Conservation (phyloP, 306 rosid genomes). For the Cucumis sativus region DNA sequence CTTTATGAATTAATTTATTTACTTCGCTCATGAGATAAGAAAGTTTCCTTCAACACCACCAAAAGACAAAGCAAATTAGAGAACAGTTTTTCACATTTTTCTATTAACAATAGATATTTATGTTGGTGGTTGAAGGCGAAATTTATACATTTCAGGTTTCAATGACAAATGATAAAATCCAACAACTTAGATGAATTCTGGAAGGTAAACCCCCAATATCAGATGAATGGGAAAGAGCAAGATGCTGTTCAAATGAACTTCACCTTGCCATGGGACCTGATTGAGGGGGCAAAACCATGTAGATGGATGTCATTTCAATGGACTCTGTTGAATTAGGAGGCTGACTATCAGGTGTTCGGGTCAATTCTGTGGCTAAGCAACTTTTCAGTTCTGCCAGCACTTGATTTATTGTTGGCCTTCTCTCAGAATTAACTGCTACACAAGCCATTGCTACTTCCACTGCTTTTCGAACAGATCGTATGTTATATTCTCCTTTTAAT, state of each 20-base stretch:
- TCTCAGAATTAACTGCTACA: not conserved
- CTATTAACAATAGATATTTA: not conserved
- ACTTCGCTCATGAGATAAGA: not conserved
- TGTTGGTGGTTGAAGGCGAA: not conserved
- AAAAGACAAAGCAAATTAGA: not conserved
- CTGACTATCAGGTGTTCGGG: not conserved
- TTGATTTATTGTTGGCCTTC: slow-evolving; percentile 19
- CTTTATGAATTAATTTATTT: not conserved
- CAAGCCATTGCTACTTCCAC: slow-evolving; percentile 21
- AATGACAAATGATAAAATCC: not conserved
- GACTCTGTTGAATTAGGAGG: not conserved
- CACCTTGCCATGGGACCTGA: slow-evolving; percentile 1
- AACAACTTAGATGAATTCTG: not conserved
- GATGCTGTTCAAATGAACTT: not conserved
- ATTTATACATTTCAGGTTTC: not conserved
- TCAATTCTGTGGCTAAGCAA: slow-evolving; percentile 14
- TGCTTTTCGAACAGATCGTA: slow-evolving; percentile 15
- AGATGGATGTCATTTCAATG: not conserved
- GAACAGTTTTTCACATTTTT: not conserved
- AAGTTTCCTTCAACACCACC: not conserved
- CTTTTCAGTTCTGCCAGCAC: slow-evolving; percentile 8
- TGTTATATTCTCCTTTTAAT: slow-evolving; percentile 11
- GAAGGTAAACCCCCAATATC: not conserved
- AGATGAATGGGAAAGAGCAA: not conserved
- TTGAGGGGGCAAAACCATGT: not conserved